Evolutionary conservation across 202 grass and related monocot genomes (phyloP), one percentile per base, ranked within the genome.

Genomic region (Elaeis oleifera): DNA sequence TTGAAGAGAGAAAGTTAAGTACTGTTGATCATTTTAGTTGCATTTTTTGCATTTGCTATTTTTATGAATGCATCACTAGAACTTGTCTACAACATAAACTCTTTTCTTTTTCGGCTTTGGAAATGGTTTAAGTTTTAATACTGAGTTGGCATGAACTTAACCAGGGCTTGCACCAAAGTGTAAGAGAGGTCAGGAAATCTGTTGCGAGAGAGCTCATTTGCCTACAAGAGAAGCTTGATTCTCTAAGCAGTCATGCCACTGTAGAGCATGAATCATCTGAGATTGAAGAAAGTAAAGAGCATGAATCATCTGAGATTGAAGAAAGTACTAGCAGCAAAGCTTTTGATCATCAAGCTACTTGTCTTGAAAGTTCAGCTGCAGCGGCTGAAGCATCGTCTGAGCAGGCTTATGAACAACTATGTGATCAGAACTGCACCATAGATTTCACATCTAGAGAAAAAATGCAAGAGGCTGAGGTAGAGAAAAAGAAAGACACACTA

Each of bases 201-300:
- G 65, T 80, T 60, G 84, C 88, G 28, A 81, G 71, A 61, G 84
- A 89, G 60, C 58, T 97, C 23, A 59, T 81, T 61, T 77, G 28
- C 20, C 53, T 97, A 54, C 88, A 92, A 69, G 92, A 97, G 71
- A 91, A 78, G 50, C 77, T 92, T 28, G 88, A 97, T 81, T 58
- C 57, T 65, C 36, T 84, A 54, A 79, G 73, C 53, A 83, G 71
- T 55, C 52, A 62, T 67, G 20, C 28, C 60, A 48, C 44, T 56
- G 11, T 28, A 49, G 71, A 61, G 60, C 50, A 29, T 58, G 8
- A 67, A 68, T 51, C 50, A 5, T 21, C 11, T 51, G 50, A 59
- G 6, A 24, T 4, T 67, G 31, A 75, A 65, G 36, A 78, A 58
- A 72, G 50, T 17, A 27, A n/a, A 49, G 71, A 61, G 60, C 50